These are phyloP conservation scores for Pythium apleroticum DNA, from an alignment of 352 stramenopile genomes.

Conservation along the genomic window DNA sequence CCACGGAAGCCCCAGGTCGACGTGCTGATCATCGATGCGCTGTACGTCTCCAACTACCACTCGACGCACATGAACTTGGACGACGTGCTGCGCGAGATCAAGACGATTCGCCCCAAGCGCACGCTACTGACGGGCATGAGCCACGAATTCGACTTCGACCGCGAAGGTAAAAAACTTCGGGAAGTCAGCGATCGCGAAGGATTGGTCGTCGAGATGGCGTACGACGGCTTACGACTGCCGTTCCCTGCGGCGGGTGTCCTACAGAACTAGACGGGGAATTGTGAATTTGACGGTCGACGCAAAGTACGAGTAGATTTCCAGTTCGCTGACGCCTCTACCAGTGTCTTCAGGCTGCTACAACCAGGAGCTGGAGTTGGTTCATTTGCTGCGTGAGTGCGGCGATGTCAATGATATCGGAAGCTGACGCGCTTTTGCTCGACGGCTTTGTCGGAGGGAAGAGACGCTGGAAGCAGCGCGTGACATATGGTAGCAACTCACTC, in stretches of 20 bases:
- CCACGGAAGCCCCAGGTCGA: constrained; percentile 56
- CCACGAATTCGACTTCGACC: constrained; percentile 80
- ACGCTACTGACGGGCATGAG: constrained; percentile 86
- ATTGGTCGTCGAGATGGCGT: constrained; percentile 79
- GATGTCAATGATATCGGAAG: constrained; percentile 23
- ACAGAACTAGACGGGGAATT: constrained; percentile 6
- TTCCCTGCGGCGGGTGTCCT: constrained; percentile 33
- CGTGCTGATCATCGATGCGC: constrained; percentile 79
- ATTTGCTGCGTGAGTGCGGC: constrained; percentile 47
- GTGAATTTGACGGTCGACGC: background rate
- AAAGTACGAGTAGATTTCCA: background rate
- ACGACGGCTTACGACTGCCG: constrained; percentile 64
- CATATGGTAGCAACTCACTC: constrained; percentile 58
- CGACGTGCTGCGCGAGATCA: constrained; percentile 66
- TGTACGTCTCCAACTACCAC: constrained; percentile 77
- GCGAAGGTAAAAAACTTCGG: constrained; percentile 42
- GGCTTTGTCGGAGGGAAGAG: constrained; percentile 38
- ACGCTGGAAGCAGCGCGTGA: constrained; percentile 72
- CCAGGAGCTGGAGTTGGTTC: constrained; percentile 26
- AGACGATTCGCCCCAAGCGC: constrained; percentile 56
- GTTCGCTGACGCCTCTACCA: background rate
- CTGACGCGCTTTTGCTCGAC: constrained; percentile 9
- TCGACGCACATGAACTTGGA: constrained; percentile 85
- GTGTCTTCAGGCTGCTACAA: background rate
- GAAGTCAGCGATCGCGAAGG: constrained; percentile 53